Conservation (phyloP, 306 rosid genomes). For the Vicia villosa region DNA sequence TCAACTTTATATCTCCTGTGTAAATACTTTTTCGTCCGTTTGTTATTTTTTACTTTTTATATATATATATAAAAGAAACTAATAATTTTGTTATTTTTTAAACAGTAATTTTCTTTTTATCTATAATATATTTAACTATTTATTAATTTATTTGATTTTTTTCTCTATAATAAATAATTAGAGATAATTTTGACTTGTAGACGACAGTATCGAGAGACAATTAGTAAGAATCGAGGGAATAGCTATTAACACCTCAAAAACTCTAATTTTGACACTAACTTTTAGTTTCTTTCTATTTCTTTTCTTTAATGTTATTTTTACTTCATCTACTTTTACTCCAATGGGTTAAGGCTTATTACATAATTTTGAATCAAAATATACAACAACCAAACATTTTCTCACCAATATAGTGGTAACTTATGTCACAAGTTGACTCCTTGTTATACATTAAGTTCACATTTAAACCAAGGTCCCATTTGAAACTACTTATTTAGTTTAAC, state of each 20-base stretch:
- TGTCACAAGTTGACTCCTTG: neutral
- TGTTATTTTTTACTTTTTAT: no score
- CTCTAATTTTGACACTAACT: constrained; percentile 44
- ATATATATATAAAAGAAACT: no score
- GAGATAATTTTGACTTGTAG: no score
- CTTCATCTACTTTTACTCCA: neutral
- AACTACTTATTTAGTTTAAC: neutral
- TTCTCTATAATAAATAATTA: no score
- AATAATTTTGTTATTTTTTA: no score
- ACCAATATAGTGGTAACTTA: neutral
- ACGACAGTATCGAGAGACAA: no score
- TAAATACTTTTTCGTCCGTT: no score
- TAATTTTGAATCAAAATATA: constrained; percentile 3
- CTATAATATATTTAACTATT: no score
- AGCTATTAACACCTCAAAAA: constrained; percentile 35
- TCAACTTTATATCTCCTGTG: no score
- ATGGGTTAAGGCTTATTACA: neutral
- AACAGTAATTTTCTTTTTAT: no score
- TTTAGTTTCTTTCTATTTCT: constrained; percentile 33
- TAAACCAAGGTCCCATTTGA: neutral
- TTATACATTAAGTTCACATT: neutral
- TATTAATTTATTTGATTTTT: no score
- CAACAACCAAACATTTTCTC: constrained; percentile 9
- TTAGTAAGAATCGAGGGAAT: no score
- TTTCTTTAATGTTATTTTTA: neutral